Evolutionary conservation across 345 rosid species (phyloP), one percentile per base, ranked within the genome.

Genomic region (Brassica nigra): DNA sequence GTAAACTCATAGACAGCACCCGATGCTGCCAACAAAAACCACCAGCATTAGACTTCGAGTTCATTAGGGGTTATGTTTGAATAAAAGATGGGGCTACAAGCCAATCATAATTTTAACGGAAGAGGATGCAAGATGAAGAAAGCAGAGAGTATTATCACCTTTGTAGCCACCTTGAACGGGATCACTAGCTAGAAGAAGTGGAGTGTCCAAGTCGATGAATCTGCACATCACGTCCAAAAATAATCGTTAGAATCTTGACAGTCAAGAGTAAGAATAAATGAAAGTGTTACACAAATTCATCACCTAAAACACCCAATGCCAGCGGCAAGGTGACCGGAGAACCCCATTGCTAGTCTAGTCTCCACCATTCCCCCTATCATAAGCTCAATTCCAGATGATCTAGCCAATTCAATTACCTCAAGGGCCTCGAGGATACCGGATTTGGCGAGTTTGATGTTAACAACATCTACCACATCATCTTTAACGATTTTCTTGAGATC

Each of bases 301-400:
- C 85, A 80, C 98, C 86, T 90, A 87, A 95, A 95, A 85, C 89
- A 88, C 2, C 98, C 97, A 63, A 89, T 73, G 61, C 99, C 98
- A 42, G 98, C 98, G 71, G 99, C 91, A 75, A 95, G 92, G 82
- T 92, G 97, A 52, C 96, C 94, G 2, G 97, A 92, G 82, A 95
- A 92, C 47, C 96, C 99, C 97, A 95, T 95, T 34, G 94, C 97
- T 61, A 95, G 75, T 80, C 95, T 87, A 28, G 97, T 95, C 85
- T 95, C 99, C 68, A 92, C 98, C 99, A 95, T 90, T 71, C 98
- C 99, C 70, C 93, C 98, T 29, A 92, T 89, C 97, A 93, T 92
- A 31, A 91, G 87, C 76, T 85, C 85, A 85, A 95, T 75, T 12
- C 92, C 92, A 2, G 92, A 82, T 23, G 81, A 83, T 81, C 87